Base-by-base conservation (phyloP, 208 protist species). In the Crithidia thermophila region DNA sequence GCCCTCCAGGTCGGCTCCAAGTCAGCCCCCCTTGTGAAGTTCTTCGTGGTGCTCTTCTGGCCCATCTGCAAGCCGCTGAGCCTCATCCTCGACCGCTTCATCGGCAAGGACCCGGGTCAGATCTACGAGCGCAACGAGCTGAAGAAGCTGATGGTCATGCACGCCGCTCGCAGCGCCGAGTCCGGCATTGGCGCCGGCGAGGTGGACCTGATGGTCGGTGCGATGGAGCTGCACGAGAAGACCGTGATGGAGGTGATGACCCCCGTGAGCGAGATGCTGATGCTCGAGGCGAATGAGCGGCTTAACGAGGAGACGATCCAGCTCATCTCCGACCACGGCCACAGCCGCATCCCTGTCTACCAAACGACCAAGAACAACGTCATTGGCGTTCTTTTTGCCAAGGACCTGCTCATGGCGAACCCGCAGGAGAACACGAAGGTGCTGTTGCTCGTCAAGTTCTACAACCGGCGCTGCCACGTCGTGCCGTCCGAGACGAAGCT, bases 141-240 rank as follows among this genome's bases (percentile, higher is more conserved):
- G 36, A 98, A 98, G 79, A 91, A 98, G 62, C 90, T 99, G n/a
- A 93, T 99, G 81, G 87, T 96, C 63, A 90, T 98, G 82, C 93
- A 98, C 63, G 92, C 88, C 3, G 93, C 92, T 9, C 87, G 82
- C 55, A 86, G 94, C 49, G 72, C 76, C 33, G 90, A 96, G 72
- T 88, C 87, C 7, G 92, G 92, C 66, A 83, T 99, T 31, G 85
- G 84, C 10, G 67, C 82, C 25, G 85, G 87, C 20, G 97, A 99
- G 70, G 87, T 93, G 7, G 87, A 92, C 55, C 81, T 99, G 20
- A 92, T 99, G 81, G 87, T 96, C 18, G 94, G 94, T 36, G 97
- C 94, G 25, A 96, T 99, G 80, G 94, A 98, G 67, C 89, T 99
- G 65, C 85, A 93, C 45, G 88, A 96, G 67, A 98, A 97, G 75